These are phyloP conservation scores for Pterocarpus santalinus DNA, from an alignment of 306 rosid species.

Conservation along the genomic window DNA sequence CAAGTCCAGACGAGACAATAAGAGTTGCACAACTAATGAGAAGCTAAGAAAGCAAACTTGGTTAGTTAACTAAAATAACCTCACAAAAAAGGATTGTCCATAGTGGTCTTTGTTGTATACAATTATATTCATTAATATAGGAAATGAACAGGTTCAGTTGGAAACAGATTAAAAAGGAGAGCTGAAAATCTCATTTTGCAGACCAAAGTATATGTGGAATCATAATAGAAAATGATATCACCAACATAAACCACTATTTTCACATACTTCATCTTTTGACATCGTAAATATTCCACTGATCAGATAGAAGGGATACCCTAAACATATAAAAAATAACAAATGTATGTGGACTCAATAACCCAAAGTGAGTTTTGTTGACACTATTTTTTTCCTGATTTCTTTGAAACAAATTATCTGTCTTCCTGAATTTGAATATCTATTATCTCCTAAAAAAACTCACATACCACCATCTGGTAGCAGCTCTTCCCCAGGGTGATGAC, in stretches of 20 bases:
- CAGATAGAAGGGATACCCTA: slow-evolving; percentile 2
- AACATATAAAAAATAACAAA: neutral
- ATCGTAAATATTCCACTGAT: slow-evolving; percentile 15
- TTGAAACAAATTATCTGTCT: neutral
- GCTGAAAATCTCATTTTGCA: neutral
- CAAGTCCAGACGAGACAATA: slow-evolving; percentile 7
- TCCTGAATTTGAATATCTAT: slow-evolving; percentile 7
- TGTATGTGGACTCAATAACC: neutral
- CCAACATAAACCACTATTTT: slow-evolving; percentile 13
- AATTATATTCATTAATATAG: neutral
- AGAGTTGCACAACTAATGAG: slow-evolving; percentile 6
- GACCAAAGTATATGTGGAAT: neutral
- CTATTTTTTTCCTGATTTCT: neutral
- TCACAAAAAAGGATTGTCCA: neutral
- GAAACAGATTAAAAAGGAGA: neutral
- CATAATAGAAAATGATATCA: slow-evolving; percentile 8
- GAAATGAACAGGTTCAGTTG: neutral
- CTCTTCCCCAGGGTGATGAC: slow-evolving; percentile 83
- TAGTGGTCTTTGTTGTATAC: neutral
- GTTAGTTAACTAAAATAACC: neutral
- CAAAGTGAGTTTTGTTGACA: slow-evolving; percentile 11
- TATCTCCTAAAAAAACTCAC: slow-evolving; percentile 41
- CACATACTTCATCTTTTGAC: neutral
- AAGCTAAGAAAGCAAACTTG: neutral
- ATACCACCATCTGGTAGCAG: slow-evolving; percentile 82